These are phyloP conservation scores for Cryptococcus sp. DNA, from an alignment of 1,284 basidiomycete species.

Conservation along the genomic window DNA sequence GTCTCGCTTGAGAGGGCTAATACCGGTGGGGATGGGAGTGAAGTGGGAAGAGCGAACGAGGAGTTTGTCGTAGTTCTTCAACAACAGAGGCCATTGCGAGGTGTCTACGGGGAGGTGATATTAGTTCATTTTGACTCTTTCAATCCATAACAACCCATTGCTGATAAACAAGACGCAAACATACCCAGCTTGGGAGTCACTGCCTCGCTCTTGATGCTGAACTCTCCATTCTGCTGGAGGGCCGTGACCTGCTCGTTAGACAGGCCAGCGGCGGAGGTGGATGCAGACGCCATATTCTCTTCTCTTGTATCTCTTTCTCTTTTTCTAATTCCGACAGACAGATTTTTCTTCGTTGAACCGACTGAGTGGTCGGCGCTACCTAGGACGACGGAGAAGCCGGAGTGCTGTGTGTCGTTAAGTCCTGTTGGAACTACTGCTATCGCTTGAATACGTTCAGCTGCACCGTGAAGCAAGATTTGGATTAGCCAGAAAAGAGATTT, in stretches of 20 bases:
- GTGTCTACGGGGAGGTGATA: conserved; percentile 61
- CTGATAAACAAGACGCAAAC: too few species aligned
- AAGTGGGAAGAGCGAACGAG: conserved; percentile 95
- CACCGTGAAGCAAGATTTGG: too few species aligned
- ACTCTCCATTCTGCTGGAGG: conserved; percentile 63
- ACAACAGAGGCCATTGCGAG: conserved; percentile 93
- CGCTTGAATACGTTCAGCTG: too few species aligned
- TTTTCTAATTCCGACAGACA: too few species aligned
- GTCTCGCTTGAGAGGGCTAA: conserved; percentile 91
- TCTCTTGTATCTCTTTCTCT: background rate
- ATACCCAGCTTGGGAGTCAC: conserved; percentile 65
- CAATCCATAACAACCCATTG: background rate
- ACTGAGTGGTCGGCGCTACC: too few species aligned
- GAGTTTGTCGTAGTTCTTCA: conserved; percentile 97
- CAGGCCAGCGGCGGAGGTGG: conserved; percentile 24
- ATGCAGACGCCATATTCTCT: conserved; percentile 15
- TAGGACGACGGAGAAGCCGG: too few species aligned
- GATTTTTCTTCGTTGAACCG: too few species aligned
- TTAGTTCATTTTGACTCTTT: background rate
- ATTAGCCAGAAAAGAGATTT: conserved; percentile 1
- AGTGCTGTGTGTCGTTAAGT: too few species aligned
- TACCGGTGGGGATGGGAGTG: conserved; percentile 86
- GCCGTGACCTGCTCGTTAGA: conserved; percentile 38
- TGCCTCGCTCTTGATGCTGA: conserved; percentile 76
- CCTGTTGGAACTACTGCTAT: too few species aligned